Evolutionary conservation across 345 rosid species (phyloP), one percentile per base, ranked within the genome.

Genomic region (Dipteronia sinensis): DNA sequence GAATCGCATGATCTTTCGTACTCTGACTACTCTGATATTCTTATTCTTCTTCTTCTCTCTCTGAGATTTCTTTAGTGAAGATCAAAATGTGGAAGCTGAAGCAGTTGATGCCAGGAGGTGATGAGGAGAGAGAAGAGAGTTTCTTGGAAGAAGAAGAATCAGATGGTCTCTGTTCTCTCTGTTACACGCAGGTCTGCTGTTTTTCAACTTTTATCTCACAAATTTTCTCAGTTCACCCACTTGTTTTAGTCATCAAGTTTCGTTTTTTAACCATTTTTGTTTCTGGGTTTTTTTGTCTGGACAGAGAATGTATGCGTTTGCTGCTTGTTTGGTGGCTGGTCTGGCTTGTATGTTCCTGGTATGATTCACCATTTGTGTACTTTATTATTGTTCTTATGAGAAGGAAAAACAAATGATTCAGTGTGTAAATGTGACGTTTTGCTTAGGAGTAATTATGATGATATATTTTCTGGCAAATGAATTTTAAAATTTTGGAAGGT

Each of bases 341-440:
- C 80, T 96, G 47, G 83, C 85, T 53, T 87, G 84, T 68, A 92
- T 92, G 98, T 87, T 92, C 79, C 88, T 95, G 97, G 98, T 95
- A 86, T 42, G 75, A 71, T 17, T 70, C 72, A 69, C 20, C 77
- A 62, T 53, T 62, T 47, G 23, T 11, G 53, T 65, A 15, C 9
- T 31, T 25, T 38, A 20, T 23, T 17, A 29, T n/a, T n/a, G n/a
- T 62, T 65, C 19, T 47, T 20, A 27, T 38, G 1, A 23, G 2
- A 38, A n/a, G 13, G 19, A 56, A 34, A 67, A 31, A 51, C n/a
- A 34, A 34, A 65, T 76, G 29, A 46, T 56, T 22, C 2, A 13
- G 10, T 29, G 6, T 72, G 16, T 34, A 12, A 10, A 10, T 42
- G 42, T 3, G n/a, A 47, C 0, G 13, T 75, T 47, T 29, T 6